These are phyloP conservation scores for Backusella psychrophila DNA, from an alignment of 192 early-diverging fungal genomes.

Conservation along the genomic window DNA sequence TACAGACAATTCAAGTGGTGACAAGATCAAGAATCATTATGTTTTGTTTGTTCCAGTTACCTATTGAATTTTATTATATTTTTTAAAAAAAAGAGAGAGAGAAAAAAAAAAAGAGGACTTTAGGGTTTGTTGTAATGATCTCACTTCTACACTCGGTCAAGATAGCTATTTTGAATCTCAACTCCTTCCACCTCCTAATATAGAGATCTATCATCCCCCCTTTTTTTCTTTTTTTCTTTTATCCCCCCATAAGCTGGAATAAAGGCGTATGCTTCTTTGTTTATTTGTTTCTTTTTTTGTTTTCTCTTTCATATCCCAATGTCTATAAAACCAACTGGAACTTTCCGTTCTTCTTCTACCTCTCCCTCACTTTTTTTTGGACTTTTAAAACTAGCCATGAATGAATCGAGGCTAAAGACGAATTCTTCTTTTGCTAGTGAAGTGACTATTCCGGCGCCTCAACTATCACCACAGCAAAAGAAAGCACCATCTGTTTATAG, in stretches of 20 bases:
- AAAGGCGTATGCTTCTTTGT: not conserved
- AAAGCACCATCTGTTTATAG: not conserved
- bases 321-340: slow-evolving; percentile 2
- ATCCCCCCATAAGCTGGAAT: slow-evolving; percentile 4
- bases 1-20: not conserved
- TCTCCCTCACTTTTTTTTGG: slow-evolving; percentile 24
- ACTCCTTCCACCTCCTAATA: slow-evolving; percentile 1
- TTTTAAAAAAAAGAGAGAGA: too few species aligned
- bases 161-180: slow-evolving; percentile 3
- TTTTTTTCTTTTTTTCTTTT: not conserved
- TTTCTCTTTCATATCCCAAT: not conserved
- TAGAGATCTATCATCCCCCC: not conserved
- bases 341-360: not conserved
- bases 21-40: not conserved
- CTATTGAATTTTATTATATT: not conserved
- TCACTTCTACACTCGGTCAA: not conserved
- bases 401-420: slow-evolving; percentile 20
- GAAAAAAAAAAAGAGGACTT: not conserved
- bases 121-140: not conserved
- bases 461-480: not conserved
- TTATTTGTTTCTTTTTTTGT: not conserved
- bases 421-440: slow-evolving; percentile 22
- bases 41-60: not conserved
- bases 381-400: slow-evolving; percentile 24
- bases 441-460: slow-evolving; percentile 7